Evolutionary conservation across 2,329 filamentous ascomycete species (phyloP), one percentile per base, ranked within the genome.

Genomic region (Claviceps capensis): DNA sequence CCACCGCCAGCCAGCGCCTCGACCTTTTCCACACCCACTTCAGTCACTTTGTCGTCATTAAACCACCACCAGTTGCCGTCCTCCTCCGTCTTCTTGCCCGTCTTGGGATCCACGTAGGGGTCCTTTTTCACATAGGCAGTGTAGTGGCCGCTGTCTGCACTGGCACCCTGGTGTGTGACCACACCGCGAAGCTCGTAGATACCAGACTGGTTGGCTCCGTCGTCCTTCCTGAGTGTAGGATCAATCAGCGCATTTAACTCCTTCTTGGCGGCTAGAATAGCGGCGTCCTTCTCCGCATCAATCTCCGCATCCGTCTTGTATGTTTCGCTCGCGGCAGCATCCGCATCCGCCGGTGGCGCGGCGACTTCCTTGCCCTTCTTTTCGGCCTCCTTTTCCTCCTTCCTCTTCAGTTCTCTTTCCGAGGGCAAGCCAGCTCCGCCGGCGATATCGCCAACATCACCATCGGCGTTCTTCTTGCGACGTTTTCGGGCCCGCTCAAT

Each of bases 11-110:
- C 79, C 49, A 98, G 77, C 3, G 83, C 85, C 65, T 91, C 86
- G 58, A 98, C 94, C 74, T 95, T 93, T 61, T 97, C 91, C 26
- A 81, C 75, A 16, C 88, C 82, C 30, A 98, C 93, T 72, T 98
- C 93, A 14, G 85, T 82, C 37, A 98, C 93, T 72, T 89, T 94
- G 65, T 98, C 91, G 62, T 98, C 93, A 68, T 98, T 97, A 77
- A 98, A 98, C 91, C 93, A 98, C 91, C 93, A 98, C 93, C 93
- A 98, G 62, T 89, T 95, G 59, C 87, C 89, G 63, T 95, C 88
- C 64, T 95, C 88, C 62, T 86, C 82, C 51, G 79, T 81, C 61
- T 81, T 75, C 72, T 88, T 87, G 58, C 87, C 88, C 19, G 84
- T 87, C 62, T 82, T 81, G 16, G 83, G 76, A 60, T 94, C 86